Base-by-base conservation (phyloP, 495 filamentous ascomycete species). In the Penicillium lividum region DNA sequence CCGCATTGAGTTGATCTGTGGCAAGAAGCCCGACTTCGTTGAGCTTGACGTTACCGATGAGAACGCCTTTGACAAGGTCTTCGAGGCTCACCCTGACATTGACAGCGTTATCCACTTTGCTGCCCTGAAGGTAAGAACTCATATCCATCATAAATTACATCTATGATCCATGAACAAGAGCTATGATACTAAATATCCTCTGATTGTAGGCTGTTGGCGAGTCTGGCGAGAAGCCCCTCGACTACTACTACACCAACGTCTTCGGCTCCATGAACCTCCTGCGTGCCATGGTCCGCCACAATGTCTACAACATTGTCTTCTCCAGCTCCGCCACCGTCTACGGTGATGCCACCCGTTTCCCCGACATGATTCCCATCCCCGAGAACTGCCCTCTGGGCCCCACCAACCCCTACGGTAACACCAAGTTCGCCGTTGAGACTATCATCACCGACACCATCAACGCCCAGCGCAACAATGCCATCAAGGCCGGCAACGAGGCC, bases 21-120 rank as follows among this genome's bases (percentile, higher is more conserved):
- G 93, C 72, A 96, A 93, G 80, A 86, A 87, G 65, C 91, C 95
- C 44, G 80, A 82, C 51, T 98, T 97, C 76, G 84, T 89, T 77
- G 76, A 95, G 70, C 79, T 88, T 66, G 93, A 98, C 77, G 83
- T 98, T 67, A 96, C 92, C 58, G 83, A 96, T 70, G 86, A 92
- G 72, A 81, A 82, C 36, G 87, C 77, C 33, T 85, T 98, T 57
- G 91, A 97, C 77, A 85, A 87, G 68, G 89, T 97, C 60, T 97
- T 98, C 72, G 80, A 83, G 59, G 89, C 87, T 50, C 89, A 98
- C 76, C 91, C 92, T 30, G 87, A 91, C 64, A 96, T 98, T 69
- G 91, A 96, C 82, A 95, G 89, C 72, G 94, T 97, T 49, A 97
- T 98, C 59, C 94, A 98, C 79, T 98, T 98, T 72, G 95, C 94